Evolutionary conservation across 768 basidiomycete species (phyloP).

Genomic region (Suillus hirtellus): DNA sequence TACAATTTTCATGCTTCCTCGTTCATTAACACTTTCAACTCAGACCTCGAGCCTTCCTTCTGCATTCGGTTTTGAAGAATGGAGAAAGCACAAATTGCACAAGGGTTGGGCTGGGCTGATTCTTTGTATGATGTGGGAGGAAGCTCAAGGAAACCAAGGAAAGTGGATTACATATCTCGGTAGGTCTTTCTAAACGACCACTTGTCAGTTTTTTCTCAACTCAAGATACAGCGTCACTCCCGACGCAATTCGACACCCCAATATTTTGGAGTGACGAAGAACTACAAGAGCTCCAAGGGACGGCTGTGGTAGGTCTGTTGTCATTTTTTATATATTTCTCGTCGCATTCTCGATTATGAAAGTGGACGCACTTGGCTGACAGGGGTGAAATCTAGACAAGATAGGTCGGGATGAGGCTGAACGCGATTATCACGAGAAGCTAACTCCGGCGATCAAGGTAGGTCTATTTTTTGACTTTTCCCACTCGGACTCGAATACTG

Average conservation of each 20-base stretch:
- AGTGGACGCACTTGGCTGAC: slow-evolving; percentile 4
- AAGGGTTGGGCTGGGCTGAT: slow-evolving; percentile 88
- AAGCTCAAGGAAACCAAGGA: slow-evolving; percentile 57
- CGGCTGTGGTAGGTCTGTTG: slow-evolving; percentile 79
- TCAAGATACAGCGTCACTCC: slow-evolving; percentile 52
- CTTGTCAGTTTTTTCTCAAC: neutral
- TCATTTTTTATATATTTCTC: neutral
- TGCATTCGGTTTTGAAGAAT: slow-evolving; percentile 59
- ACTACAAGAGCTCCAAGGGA: slow-evolving; percentile 73
- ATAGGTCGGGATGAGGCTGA: slow-evolving; percentile 85
- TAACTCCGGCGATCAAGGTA: slow-evolving; percentile 75
- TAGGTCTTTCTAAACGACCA: slow-evolving; percentile 33
- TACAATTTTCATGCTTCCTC: slow-evolving; percentile 81
- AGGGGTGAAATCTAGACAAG: slow-evolving; percentile 55
- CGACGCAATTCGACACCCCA: slow-evolving; percentile 76
- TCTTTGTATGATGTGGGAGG: slow-evolving; percentile 96
- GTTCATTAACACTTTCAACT: slow-evolving; percentile 73
- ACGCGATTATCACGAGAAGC: slow-evolving; percentile 60
- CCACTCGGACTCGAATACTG: slow-evolving; percentile 4
- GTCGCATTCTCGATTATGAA: neutral
- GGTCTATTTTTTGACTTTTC: slow-evolving; percentile 20
- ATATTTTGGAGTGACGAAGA: slow-evolving; percentile 92
- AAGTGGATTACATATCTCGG: slow-evolving; percentile 75
- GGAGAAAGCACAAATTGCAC: slow-evolving; percentile 61
- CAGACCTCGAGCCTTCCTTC: slow-evolving; percentile 68